A percentile compares a stretch with the other conserved stretches of the same genome.
These are phyloP conservation scores for Hydnum rufescens DNA, from an alignment of 768 basidiomycete genomes.

Conservation along the genomic window DNA sequence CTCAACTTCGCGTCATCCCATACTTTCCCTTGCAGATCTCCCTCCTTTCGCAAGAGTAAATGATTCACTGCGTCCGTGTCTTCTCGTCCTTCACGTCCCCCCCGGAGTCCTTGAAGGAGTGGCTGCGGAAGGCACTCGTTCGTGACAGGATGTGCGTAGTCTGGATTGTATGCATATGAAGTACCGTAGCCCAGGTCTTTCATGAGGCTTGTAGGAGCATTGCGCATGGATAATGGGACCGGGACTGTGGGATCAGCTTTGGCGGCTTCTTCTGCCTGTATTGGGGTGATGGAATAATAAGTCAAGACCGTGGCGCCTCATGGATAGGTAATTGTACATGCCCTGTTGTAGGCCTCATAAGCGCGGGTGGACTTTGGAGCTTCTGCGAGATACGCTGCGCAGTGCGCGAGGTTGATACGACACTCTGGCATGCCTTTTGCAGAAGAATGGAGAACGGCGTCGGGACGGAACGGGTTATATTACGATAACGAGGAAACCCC, in stretches of 20 bases:
- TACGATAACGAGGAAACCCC: background rate
- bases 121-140: background rate
- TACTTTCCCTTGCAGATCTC: conserved; percentile 24
- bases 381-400: conserved; percentile 60
- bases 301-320: background rate
- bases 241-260: conserved; percentile 30
- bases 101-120: too few species aligned
- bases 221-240: conserved; percentile 55
- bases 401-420: conserved; percentile 57
- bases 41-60: conserved; percentile 23
- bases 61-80: conserved; percentile 46
- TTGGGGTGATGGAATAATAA: background rate
- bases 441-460: background rate
- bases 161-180: conserved; percentile 44
- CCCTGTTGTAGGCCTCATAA: conserved; percentile 54
- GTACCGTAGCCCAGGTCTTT: conserved; percentile 47
- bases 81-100: conserved; percentile 32
- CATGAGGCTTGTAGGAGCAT: conserved; percentile 57
- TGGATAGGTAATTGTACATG: background rate
- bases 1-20: conserved; percentile 27
- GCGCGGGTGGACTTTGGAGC: conserved; percentile 64
- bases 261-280: conserved; percentile 41
- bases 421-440: conserved; percentile 57
- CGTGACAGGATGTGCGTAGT: conserved; percentile 17
- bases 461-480: background rate